Conservation (phyloP, 1,284 basidiomycete genomes). For the Tausonia pullulans region DNA sequence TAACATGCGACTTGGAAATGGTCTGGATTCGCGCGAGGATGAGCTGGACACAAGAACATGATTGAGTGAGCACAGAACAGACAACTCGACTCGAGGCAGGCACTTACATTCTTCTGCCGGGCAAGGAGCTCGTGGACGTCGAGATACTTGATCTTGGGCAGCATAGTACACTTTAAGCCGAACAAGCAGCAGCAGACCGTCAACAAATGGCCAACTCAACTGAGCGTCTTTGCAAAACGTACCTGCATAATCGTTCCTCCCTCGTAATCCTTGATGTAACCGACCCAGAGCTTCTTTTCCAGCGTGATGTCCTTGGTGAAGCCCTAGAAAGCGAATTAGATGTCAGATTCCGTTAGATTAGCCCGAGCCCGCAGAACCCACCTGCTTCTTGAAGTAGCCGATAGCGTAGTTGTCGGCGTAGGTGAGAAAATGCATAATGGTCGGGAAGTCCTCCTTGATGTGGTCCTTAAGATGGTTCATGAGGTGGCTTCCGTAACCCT, state of each 20-base stretch:
- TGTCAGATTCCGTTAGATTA: neutral
- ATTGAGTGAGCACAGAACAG: neutral
- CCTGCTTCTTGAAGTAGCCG: constrained; percentile 96
- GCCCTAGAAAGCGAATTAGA: constrained; percentile 38
- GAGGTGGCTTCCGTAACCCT: constrained; percentile 96
- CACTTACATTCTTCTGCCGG: constrained; percentile 61
- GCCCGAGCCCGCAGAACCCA: constrained; percentile 1
- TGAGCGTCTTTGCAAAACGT: constrained; percentile 1
- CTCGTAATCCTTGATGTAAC: constrained; percentile 99
- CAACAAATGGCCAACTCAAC: neutral
- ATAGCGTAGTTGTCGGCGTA: constrained; percentile 99
- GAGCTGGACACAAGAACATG: constrained; percentile 37
- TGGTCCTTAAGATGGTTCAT: constrained; percentile 99
- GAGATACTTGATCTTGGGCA: constrained; percentile 81
- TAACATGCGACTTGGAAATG: constrained; percentile 74
- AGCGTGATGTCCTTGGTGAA: constrained; percentile 96
- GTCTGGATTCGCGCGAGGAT: constrained; percentile 79
- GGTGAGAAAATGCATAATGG: constrained; percentile 87
- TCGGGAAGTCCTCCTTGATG: constrained; percentile 64
- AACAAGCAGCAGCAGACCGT: neutral
- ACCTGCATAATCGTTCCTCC: constrained; percentile 98
- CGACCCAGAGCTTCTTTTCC: constrained; percentile 85
- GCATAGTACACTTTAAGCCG: constrained; percentile 62
- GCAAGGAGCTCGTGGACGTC: constrained; percentile 67
- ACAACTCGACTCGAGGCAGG: constrained; percentile 2